phyloP scores from a whole-genome alignment of 208 protist species.

The Acanthamoeba healyi region DNA sequence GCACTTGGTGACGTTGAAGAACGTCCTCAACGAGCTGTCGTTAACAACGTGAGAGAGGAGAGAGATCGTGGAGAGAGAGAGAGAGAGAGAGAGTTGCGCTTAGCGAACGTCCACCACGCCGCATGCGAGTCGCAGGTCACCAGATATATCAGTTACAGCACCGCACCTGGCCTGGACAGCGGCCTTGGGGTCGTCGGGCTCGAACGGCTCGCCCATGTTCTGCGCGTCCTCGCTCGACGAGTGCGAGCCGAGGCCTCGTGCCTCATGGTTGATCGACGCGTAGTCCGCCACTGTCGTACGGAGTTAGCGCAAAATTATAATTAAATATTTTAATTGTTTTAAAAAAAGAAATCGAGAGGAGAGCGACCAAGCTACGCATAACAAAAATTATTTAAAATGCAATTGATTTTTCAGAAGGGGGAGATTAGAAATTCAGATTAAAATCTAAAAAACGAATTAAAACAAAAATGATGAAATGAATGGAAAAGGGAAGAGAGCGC shows the following conservation, averaged over 20 bases:
- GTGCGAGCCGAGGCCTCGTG: neutral
- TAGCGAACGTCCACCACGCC: too few relatives aligned
- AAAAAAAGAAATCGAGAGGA: too few relatives aligned
- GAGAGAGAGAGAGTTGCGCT: too few relatives aligned
- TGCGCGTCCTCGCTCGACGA: neutral
- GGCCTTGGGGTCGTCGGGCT: neutral
- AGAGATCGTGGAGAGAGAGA: neutral
- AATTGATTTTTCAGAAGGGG: too few relatives aligned
- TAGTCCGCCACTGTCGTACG: neutral
- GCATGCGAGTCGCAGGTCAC: too few relatives aligned
- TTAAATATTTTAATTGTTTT: too few relatives aligned
- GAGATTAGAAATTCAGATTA: too few relatives aligned
- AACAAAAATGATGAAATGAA: neutral
- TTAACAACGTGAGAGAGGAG: neutral
- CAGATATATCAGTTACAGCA: too few relatives aligned
- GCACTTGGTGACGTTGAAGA: constrained; percentile 68
- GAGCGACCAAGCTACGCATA: too few relatives aligned
- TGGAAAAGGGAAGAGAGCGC: neutral
- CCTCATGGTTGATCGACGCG: neutral
- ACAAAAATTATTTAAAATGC: too few relatives aligned
- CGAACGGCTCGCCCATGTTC: neutral
- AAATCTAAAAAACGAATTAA: neutral
- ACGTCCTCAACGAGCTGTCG: neutral
- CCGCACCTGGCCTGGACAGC: neutral
- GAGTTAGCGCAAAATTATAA: too few relatives aligned